Evolutionary conservation across 2,329 filamentous ascomycete species (phyloP).

Genomic region (Paecilomyces variotii): DNA sequence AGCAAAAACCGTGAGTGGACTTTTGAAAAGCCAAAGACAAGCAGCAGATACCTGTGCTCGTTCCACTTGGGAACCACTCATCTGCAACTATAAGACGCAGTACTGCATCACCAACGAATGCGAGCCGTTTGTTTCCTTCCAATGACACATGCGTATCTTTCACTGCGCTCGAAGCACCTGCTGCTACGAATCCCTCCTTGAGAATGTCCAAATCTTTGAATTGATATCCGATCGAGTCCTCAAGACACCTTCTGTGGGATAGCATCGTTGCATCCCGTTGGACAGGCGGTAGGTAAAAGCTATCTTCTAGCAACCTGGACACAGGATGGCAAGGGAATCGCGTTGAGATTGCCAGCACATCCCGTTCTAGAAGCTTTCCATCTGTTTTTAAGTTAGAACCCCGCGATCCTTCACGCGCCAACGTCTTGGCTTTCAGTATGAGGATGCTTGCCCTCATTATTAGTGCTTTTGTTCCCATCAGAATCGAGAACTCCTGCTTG

Average conservation of each 20-base stretch:
- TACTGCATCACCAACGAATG: not conserved
- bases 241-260: not conserved
- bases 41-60: not conserved
- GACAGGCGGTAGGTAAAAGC: not conserved
- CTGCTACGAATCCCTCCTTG: not conserved
- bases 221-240: not conserved
- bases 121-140: not conserved
- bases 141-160: not conserved
- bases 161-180: not conserved
- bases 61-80: not conserved
- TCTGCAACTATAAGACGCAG: not conserved
- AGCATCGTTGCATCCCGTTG: not conserved
- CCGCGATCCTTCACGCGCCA: not conserved
- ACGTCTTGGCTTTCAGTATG: not conserved
- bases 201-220: not conserved
- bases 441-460: not conserved
- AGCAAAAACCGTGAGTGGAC: too few relatives aligned
- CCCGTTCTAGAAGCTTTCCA: not conserved
- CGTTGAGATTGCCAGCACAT: not conserved
- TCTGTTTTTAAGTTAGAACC: not conserved
- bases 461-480: not conserved
- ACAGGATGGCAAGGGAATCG: not conserved
- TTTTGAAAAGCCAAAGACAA: too few relatives aligned
- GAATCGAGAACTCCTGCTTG: not conserved
- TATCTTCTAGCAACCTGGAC: not conserved